Evolutionary conservation across 805 yeast genomes (phyloP).

Genomic region (Saccharomycopsis sp.): DNA sequence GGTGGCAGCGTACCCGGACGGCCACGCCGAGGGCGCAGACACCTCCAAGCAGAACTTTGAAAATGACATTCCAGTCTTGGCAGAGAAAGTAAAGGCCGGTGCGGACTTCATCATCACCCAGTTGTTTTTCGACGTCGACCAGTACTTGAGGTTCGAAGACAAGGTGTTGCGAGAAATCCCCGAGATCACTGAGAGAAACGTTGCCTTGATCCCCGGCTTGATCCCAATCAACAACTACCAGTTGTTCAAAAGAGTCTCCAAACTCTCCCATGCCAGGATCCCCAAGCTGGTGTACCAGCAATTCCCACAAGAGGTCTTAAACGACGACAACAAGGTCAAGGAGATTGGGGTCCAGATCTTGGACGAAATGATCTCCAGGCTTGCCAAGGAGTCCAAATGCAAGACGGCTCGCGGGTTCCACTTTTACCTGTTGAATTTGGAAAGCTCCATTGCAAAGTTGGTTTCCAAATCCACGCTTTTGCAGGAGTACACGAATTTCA

Average conservation of each 20-base stretch:
- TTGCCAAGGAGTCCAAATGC: slow-evolving; percentile 39
- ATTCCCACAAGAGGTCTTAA: slow-evolving; percentile 46
- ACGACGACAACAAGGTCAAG: slow-evolving; percentile 76
- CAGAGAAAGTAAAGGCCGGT: slow-evolving; percentile 85
- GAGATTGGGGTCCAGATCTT: slow-evolving; percentile 72
- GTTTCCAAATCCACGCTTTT: slow-evolving; percentile 43
- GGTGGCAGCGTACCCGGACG: slow-evolving; percentile 97
- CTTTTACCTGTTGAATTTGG: slow-evolving; percentile 86
- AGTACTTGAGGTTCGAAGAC: slow-evolving; percentile 58
- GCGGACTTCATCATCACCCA: slow-evolving; percentile 93
- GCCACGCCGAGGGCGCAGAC: slow-evolving; percentile 85
- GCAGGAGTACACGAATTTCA: slow-evolving; percentile 9
- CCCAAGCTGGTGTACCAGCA: slow-evolving; percentile 46
- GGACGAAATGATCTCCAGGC: slow-evolving; percentile 49
- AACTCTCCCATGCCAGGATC: slow-evolving; percentile 75
- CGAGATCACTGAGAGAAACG: slow-evolving; percentile 24
- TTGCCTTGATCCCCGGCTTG: slow-evolving; percentile 75
- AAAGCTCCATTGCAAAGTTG: slow-evolving; percentile 82
- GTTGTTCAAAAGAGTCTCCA: slow-evolving; percentile 81
- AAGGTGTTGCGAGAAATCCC: slow-evolving; percentile 29
- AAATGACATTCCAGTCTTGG: slow-evolving; percentile 68
- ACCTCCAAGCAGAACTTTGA: slow-evolving; percentile 45
- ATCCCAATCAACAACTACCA: slow-evolving; percentile 86
- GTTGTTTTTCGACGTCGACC: slow-evolving; percentile 78
- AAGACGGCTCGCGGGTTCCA: slow-evolving; percentile 67